Evolutionary conservation across 495 filamentous ascomycete species (phyloP).

Genomic region (Xylaria grammica): DNA sequence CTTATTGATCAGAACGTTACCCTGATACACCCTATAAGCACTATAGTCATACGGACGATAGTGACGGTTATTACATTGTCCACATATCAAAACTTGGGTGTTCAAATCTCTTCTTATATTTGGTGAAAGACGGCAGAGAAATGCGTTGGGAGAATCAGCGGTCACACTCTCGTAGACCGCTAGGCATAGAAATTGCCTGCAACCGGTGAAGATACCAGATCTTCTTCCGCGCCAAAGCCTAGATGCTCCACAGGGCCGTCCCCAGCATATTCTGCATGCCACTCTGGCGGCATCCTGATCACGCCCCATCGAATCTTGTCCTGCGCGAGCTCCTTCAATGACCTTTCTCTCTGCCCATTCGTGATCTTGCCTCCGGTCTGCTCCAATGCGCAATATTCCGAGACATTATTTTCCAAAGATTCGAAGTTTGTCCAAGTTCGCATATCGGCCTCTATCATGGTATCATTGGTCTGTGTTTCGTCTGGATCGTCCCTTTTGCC

Average conservation of each 20-base stretch:
- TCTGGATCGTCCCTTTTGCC: too few species aligned
- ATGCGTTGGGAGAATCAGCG: too few species aligned
- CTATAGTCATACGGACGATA: too few species aligned
- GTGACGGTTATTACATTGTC: too few species aligned
- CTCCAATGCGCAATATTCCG: not conserved
- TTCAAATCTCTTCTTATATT: too few species aligned
- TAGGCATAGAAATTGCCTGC: not conserved
- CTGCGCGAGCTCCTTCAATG: not conserved
- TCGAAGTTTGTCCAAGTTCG: not conserved
- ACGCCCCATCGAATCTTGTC: slow-evolving; percentile 3
- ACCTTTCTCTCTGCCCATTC: not conserved
- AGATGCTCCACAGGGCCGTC: not conserved
- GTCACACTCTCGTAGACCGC: not conserved
- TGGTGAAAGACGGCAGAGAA: too few species aligned
- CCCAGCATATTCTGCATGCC: not conserved
- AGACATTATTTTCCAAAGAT: not conserved
- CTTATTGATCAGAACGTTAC: too few species aligned
- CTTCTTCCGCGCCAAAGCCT: not conserved
- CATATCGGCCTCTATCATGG: too few species aligned
- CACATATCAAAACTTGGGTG: too few species aligned
- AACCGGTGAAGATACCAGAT: not conserved
- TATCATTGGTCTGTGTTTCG: not conserved
- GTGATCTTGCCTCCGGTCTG: not conserved
- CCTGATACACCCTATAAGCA: too few species aligned
- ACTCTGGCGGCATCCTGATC: not conserved